phyloP scores from a whole-genome alignment of 2,329 filamentous ascomycete genomes.

The Didymosphaeria variabile region DNA sequence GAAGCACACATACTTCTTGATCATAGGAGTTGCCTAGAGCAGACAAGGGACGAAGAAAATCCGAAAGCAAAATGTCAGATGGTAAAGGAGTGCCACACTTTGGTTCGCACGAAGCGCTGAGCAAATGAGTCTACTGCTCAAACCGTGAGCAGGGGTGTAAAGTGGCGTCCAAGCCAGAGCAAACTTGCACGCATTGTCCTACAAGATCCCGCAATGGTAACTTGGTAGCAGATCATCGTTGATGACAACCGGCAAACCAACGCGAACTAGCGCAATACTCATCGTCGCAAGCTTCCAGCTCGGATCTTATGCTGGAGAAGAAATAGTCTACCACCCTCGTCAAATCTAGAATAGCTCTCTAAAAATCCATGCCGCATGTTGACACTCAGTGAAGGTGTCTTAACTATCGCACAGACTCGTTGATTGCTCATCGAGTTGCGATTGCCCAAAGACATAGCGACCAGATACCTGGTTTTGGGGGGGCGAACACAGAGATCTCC shows the following conservation, averaged over 20 bases:
- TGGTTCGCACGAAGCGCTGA: neutral
- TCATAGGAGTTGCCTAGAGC: neutral
- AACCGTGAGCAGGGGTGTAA: neutral
- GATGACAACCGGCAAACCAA: neutral
- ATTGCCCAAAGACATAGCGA: neutral
- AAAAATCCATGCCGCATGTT: neutral
- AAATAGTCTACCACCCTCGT: neutral
- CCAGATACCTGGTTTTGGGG: conserved; percentile 1
- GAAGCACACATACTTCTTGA: neutral
- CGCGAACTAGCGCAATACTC: neutral
- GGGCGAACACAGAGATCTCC: neutral
- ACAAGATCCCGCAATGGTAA: neutral
- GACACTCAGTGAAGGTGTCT: neutral
- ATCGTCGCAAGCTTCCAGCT: neutral
- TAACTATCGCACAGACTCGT: neutral
- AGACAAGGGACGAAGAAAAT: neutral
- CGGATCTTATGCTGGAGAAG: neutral
- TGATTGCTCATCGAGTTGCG: neutral
- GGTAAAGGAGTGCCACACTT: neutral
- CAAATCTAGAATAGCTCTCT: neutral
- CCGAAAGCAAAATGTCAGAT: neutral
- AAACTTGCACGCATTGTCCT: neutral
- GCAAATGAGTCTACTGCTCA: neutral
- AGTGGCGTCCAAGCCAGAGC: neutral
- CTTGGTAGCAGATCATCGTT: neutral